Evolutionary conservation across 139 green algal species (phyloP), one percentile per base, ranked within the genome.

Genomic region (Diplosphaera chodatii): DNA sequence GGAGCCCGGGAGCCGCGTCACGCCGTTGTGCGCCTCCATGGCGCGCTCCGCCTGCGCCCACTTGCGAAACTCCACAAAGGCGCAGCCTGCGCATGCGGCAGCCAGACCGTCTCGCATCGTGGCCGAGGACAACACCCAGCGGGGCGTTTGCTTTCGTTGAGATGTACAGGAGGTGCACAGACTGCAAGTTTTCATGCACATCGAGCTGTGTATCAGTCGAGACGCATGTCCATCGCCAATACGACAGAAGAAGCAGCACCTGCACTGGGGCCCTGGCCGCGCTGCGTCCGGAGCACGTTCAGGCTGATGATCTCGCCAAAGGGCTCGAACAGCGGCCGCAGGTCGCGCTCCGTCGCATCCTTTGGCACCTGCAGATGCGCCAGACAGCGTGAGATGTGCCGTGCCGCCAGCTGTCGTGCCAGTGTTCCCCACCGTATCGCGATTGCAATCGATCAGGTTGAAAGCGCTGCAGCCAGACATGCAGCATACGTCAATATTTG

Each of bases 341-440:
- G 66, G n/a, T 87, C 69, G 18, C 86, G 75, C 68, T 91, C 81
- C 18, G 76, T 85, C 13, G 79, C 78, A 32, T 76, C 81, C 16
- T 80, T 76, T 1, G 91, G 87, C 0, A 96, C 85, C 86, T 95
- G 85, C 32, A n/a, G n/a, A n/a, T n/a, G n/a, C n/a, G n/a, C n/a
- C n/a, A n/a, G n/a, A n/a, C n/a, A n/a, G n/a, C n/a, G n/a, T n/a
- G n/a, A n/a, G n/a, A n/a, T n/a, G n/a, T n/a, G n/a, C n/a, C n/a
- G n/a, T n/a, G n/a, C n/a, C n/a, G n/a, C n/a, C n/a, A n/a, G n/a
- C n/a, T n/a, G n/a, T n/a, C n/a, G n/a, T n/a, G n/a, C n/a, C n/a
- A n/a, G n/a, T n/a, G n/a, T n/a, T n/a, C n/a, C n/a, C n/a, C n/a
- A n/a, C n/a, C n/a, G n/a, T n/a, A n/a, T n/a, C n/a, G n/a, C 10